Conservation (phyloP, 352 stramenopile genomes). For the Phytophthora pluvialis region DNA sequence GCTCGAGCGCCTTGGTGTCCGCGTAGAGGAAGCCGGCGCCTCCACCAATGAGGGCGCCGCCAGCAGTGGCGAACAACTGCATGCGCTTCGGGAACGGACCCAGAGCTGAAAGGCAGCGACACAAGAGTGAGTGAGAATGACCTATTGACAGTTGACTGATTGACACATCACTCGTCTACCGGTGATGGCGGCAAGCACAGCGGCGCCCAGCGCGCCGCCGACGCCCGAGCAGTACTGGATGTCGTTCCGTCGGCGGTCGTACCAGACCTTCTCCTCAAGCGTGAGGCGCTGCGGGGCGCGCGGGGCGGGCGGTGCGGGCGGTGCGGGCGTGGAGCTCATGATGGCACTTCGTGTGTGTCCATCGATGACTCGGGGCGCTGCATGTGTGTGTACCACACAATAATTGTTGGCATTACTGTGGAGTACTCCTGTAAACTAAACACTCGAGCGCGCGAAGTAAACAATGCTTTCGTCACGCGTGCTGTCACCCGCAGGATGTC, state of each 20-base stretch:
- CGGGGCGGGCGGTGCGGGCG: conserved; percentile 4
- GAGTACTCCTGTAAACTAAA: too few relatives aligned
- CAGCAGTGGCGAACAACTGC: conserved; percentile 66
- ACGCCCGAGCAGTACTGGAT: conserved; percentile 72
- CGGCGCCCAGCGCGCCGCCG: conserved; percentile 58
- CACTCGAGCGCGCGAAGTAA: too few relatives aligned
- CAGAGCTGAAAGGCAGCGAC: conserved; percentile 41
- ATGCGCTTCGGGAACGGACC: conserved; percentile 71
- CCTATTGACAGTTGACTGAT: background rate
- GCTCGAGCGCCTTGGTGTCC: conserved; percentile 72
- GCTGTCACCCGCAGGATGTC: too few relatives aligned
- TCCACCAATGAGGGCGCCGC: conserved; percentile 65
- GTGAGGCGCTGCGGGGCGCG: conserved; percentile 53
- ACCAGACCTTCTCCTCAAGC: conserved; percentile 87
- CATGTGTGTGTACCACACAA: too few relatives aligned
- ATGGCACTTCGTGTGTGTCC: conserved; percentile 7
- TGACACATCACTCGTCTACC: conserved; percentile 37
- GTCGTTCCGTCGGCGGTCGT: conserved; percentile 71
- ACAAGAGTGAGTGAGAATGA: conserved; percentile 6
- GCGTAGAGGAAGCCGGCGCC: conserved; percentile 71
- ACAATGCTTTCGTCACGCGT: too few relatives aligned
- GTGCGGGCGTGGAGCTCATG: conserved; percentile 23
- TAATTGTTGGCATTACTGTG: too few relatives aligned
- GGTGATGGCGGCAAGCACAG: conserved; percentile 57
- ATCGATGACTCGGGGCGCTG: too few relatives aligned